Conservation (phyloP, 2,329 filamentous ascomycete genomes). For the Leptodontidium sp. region DNA sequence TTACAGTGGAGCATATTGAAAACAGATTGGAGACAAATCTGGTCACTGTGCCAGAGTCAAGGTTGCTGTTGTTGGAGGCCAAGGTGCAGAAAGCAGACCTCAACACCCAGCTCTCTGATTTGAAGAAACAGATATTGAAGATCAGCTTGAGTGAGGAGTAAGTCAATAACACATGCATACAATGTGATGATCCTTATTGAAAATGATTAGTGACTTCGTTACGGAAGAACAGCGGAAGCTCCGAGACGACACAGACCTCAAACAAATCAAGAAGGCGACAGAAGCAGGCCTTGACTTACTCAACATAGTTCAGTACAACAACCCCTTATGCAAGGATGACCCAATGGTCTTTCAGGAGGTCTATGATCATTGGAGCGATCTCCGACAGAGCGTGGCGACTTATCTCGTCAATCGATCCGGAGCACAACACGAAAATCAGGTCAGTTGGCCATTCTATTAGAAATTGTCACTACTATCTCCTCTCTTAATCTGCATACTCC, state of each 20-base stretch:
- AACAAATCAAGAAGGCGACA: neutral
- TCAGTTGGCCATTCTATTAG: neutral
- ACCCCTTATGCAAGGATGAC: neutral
- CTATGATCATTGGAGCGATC: neutral
- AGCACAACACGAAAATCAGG: neutral
- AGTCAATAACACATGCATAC: neutral
- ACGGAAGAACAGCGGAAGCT: neutral
- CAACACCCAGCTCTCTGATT: neutral
- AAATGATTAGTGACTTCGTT: neutral
- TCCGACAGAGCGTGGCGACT: neutral
- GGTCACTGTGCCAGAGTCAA: neutral
- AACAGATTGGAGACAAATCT: neutral
- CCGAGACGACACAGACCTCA: neutral
- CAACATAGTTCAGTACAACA: neutral
- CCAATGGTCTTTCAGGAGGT: neutral
- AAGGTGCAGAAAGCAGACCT: neutral
- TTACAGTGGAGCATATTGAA: slow-evolving; percentile 3
- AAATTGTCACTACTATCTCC: neutral
- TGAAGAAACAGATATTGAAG: neutral
- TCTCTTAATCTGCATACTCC: neutral
- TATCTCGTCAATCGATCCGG: neutral
- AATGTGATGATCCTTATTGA: neutral
- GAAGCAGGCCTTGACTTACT: neutral
- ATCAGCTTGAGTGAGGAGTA: neutral
- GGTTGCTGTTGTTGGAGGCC: neutral